Evolutionary conservation across 345 rosid species (phyloP).

Genomic region (Noccaea bulbosa): DNA sequence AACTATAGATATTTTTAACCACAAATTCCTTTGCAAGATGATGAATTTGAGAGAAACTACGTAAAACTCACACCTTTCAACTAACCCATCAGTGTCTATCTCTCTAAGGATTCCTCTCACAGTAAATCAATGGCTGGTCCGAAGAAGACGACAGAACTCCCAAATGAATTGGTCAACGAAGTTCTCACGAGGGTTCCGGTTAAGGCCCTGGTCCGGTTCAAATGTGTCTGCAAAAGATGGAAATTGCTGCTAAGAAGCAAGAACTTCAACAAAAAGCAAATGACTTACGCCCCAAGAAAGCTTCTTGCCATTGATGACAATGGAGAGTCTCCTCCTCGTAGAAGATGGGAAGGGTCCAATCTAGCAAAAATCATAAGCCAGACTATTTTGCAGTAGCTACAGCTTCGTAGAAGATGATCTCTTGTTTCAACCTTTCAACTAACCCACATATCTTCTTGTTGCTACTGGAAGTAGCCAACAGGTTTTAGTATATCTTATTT

Average conservation of each 20-base stretch:
- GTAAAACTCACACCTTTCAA: no score
- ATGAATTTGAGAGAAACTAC: no score
- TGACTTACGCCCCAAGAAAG: background rate
- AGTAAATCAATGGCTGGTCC: background rate
- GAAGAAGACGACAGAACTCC: background rate
- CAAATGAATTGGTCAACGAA: background rate
- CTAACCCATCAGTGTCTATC: no score
- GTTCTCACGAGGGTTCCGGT: background rate
- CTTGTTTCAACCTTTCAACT: no score
- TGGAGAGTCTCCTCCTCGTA: background rate
- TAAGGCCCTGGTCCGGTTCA: background rate
- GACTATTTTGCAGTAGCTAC: no score
- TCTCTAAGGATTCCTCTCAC: background rate
- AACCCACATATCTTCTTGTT: slow-evolving; percentile 75
- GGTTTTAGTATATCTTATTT: slow-evolving; percentile 50
- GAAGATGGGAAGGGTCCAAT: no score
- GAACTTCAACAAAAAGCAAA: background rate
- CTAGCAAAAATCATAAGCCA: no score
- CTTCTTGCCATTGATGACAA: background rate
- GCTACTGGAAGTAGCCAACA: slow-evolving; percentile 89
- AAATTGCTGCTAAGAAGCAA: background rate
- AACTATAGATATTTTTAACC: no score
- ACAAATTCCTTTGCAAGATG: no score
- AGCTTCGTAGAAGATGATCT: no score
- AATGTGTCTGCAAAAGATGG: slow-evolving; percentile 2